Evolutionary conservation across 805 yeast species (phyloP).

Genomic region (Candida namnaoensis): DNA sequence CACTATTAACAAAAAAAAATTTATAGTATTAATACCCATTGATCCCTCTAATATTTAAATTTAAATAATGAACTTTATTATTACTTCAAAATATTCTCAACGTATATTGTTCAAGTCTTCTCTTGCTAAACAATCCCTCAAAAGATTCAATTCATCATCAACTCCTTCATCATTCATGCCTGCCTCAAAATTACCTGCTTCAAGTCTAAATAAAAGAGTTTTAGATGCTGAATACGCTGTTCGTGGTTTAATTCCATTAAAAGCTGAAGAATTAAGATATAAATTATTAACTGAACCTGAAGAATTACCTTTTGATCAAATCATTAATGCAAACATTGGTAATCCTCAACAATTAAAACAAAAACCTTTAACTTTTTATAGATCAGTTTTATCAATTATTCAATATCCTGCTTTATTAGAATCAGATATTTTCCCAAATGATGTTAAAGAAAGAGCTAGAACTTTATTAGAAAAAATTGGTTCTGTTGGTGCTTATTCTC

Average conservation of each 20-base stretch:
- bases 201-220: slow-evolving; percentile 65
- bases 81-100: no score
- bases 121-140: no score
- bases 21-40: no score
- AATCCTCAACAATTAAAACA: slow-evolving; percentile 97
- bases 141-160: no score
- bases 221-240: slow-evolving; percentile 92
- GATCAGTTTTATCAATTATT: slow-evolving; percentile 79
- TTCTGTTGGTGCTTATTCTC: slow-evolving; percentile 92
- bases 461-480: slow-evolving; percentile 53
- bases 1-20: no score
- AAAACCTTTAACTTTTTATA: slow-evolving; percentile 87
- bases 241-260: slow-evolving; percentile 86
- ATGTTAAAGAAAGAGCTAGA: slow-evolving; percentile 68
- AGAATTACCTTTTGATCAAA: slow-evolving; percentile 65
- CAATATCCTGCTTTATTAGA: slow-evolving; percentile 73
- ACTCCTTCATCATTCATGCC: slow-evolving; percentile 11
- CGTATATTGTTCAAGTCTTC: no score
- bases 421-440: slow-evolving; percentile 38
- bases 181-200: slow-evolving; percentile 27
- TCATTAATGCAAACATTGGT: slow-evolving; percentile 91
- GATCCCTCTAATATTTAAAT: no score
- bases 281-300: slow-evolving; percentile 46
- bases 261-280: slow-evolving; percentile 75
- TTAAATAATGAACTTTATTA: no score